Evolutionary conservation across 352 stramenopile species (phyloP), one percentile per base, ranked within the genome.

Genomic region (Phytophthora vignae): DNA sequence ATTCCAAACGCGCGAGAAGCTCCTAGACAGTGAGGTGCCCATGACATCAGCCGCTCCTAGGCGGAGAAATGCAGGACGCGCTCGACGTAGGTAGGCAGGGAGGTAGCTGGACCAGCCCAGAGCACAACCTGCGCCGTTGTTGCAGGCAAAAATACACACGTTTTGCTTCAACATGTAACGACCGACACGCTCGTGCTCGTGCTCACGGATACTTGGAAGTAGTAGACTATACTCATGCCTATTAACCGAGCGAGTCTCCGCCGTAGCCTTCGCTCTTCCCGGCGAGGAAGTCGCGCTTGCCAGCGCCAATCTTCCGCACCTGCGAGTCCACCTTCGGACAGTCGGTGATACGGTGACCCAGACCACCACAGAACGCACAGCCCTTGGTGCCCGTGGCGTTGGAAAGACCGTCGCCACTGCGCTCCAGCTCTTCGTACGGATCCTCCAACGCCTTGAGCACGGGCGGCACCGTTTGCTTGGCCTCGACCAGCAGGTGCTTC

Each of bases 281-380:
- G 22, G 92, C 96, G 50, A 99, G 82, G 44, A 96, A 97, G 88
- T 99, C 97, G 63, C 92, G 96, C 31, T 95, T 91, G 14, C 94
- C 96, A 7, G 95, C 92, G 27, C 93, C 94, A 42, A 99, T 92
- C 74, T 98, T 97, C 67, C 96, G 91, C 21, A 97, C 97, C 82
- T 99, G 97, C 31, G 98, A 98, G 71, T 99, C 97, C 74, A 99
- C 97, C 82, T 99, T 99, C 2, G 98, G 98, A 92, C 98, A 99
- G 71, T 99, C 94, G 0, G 98, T 99, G 76, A 99, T 99, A 25
- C 96, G 96, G 73, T 99, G 98, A 49, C 98, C 98, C 38, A 99
- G 84, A 63, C 98, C 98, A 67, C 98, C 98, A 79, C 98, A 99
- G 79, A 99, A 99, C 1, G 97, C 98, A 88, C 98, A 99, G 55